These are phyloP conservation scores for Blastobotrys serpentis DNA, from an alignment of 1,139 yeast species.

Conservation along the genomic window DNA sequence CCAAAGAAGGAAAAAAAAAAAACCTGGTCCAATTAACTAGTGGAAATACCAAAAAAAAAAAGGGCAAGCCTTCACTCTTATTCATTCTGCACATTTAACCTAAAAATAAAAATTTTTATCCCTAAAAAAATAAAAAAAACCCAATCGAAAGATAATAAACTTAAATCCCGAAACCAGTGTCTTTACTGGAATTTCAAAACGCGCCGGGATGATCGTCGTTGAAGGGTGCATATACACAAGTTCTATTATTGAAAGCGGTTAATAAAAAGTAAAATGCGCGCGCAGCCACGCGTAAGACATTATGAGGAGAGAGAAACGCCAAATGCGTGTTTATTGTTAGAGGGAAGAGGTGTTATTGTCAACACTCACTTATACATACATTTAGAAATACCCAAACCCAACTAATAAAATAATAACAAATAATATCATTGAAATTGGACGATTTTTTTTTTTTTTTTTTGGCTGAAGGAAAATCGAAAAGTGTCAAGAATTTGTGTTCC, in stretches of 20 bases:
- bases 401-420: neutral
- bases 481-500: too few relatives aligned
- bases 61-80: slow-evolving; percentile 1
- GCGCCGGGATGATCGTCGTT: neutral
- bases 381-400: neutral
- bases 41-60: neutral
- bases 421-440: too few relatives aligned
- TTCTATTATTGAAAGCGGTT: neutral
- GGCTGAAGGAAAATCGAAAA: too few relatives aligned
- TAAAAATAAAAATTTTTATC: too few relatives aligned
- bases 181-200: neutral
- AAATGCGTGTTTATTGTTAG: slow-evolving; percentile 3
- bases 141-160: neutral
- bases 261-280: neutral
- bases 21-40: too few relatives aligned
- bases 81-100: slow-evolving; percentile 1
- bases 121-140: neutral
- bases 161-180: neutral
- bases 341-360: neutral
- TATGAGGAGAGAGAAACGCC: neutral
- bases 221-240: neutral
- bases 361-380: neutral
- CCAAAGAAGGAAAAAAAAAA: too few relatives aligned
- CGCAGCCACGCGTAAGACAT: neutral
- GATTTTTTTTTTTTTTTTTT: too few relatives aligned